phyloP scores from a whole-genome alignment of 1,284 basidiomycete species.

The Apiotrichum gamsii region DNA sequence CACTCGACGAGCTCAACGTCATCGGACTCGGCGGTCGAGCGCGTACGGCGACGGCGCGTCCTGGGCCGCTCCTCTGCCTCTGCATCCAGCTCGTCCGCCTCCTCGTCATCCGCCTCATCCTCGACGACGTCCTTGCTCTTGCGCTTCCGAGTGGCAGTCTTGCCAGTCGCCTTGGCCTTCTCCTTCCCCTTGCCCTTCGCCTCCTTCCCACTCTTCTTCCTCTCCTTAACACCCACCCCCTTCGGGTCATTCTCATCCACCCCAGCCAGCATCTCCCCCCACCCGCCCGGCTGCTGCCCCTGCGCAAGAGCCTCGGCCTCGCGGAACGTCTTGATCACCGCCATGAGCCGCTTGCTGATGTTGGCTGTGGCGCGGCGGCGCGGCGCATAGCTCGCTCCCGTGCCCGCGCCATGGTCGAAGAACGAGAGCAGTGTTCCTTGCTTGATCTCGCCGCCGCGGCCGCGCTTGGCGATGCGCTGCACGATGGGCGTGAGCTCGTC shows the following conservation, averaged over 20 bases:
- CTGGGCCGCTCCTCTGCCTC: too few species aligned
- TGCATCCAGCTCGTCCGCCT: too few species aligned
- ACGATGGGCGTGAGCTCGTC: constrained; percentile 90
- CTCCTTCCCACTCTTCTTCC: too few species aligned
- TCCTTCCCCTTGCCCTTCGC: not conserved
- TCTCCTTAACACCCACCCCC: constrained; percentile 15
- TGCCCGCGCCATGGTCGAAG: constrained; percentile 51
- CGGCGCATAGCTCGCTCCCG: constrained; percentile 60
- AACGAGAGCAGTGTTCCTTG: constrained; percentile 57
- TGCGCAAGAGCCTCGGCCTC: constrained; percentile 48
- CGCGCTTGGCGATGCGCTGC: constrained; percentile 74
- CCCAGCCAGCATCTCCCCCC: constrained; percentile 43
- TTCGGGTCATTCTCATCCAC: constrained; percentile 40
- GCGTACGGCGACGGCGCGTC: too few species aligned
- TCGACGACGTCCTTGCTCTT: too few species aligned
- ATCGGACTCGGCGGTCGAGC: too few species aligned
- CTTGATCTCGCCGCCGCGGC: constrained; percentile 56
- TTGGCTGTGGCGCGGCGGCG: constrained; percentile 68
- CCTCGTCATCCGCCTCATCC: too few species aligned
- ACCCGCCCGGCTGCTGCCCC: constrained; percentile 26
- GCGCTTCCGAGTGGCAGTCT: too few species aligned
- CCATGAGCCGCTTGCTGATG: constrained; percentile 76
- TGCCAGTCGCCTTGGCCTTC: not conserved
- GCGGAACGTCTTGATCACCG: constrained; percentile 79
- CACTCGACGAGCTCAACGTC: too few species aligned